Evolutionary conservation across 139 green algal genomes (phyloP).

Genomic region (Haematococcus lacustris): DNA sequence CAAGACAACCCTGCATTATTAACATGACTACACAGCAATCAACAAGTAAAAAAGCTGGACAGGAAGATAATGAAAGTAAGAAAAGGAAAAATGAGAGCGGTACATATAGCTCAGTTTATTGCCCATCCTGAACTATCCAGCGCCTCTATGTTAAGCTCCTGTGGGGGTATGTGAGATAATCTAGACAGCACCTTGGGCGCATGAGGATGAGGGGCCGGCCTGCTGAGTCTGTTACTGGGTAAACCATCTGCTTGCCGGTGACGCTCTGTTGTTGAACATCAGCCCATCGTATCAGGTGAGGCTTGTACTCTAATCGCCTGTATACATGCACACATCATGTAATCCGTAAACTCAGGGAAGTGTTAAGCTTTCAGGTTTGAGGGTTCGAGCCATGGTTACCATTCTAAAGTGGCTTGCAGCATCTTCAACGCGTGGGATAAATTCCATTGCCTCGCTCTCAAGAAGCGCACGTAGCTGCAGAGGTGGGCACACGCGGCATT

Average conservation of each 20-base stretch:
- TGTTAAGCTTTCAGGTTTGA: too few species aligned
- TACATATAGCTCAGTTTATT: neutral
- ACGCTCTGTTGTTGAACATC: constrained; percentile 44
- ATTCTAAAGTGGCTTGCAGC: constrained; percentile 52
- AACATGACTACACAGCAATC: neutral
- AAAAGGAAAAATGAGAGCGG: neutral
- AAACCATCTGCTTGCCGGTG: constrained; percentile 65
- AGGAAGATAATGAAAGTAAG: neutral
- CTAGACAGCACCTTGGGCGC: constrained; percentile 48
- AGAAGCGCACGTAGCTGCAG: constrained; percentile 73
- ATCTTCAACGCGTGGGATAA: constrained; percentile 62
- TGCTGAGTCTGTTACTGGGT: constrained; percentile 46
- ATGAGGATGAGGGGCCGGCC: constrained; percentile 69
- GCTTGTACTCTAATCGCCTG: constrained; percentile 58
- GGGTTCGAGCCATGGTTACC: constrained; percentile 24
- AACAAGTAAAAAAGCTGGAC: neutral
- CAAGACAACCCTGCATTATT: neutral
- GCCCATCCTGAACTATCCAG: neutral
- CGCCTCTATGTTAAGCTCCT: neutral
- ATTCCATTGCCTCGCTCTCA: constrained; percentile 62
- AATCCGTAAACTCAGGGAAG: neutral
- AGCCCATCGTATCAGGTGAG: constrained; percentile 56
- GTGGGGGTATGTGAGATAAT: neutral
- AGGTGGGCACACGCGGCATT: too few species aligned
- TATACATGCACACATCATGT: neutral